Evolutionary conservation across 73 alveolate genomes (phyloP).

Genomic region (Symbiodinium pilosum): DNA sequence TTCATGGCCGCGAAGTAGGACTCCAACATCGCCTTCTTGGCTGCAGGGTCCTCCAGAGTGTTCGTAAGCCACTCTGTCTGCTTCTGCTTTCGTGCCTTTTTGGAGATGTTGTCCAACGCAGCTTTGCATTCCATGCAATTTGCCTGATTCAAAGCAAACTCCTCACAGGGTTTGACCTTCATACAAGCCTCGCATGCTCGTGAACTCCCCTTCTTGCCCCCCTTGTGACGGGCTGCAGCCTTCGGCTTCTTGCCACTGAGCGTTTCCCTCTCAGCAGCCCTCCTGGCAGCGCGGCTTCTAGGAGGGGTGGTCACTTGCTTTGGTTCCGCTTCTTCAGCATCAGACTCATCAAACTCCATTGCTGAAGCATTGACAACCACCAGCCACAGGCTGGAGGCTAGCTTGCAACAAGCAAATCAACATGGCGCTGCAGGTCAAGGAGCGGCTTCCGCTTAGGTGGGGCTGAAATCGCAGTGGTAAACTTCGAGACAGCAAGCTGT

Average conservation of each 20-base stretch:
- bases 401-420: not conserved
- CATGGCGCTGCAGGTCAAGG: too few species aligned
- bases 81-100: not conserved
- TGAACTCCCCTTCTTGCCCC: not conserved
- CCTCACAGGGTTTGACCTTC: not conserved
- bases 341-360: not conserved
- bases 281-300: not conserved
- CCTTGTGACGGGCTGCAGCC: not conserved
- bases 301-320: not conserved
- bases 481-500: too few species aligned
- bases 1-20: not conserved
- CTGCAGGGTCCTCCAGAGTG: not conserved
- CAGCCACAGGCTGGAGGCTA: not conserved
- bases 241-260: not conserved
- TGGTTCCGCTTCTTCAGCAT: not conserved
- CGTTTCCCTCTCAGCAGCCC: too few species aligned
- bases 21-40: not conserved
- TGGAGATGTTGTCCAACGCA: not conserved
- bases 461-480: too few species aligned
- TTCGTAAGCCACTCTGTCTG: not conserved
- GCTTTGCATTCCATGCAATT: not conserved
- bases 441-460: too few species aligned
- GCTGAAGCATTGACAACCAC: too few species aligned
- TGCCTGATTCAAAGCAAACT: not conserved
- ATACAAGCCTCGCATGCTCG: not conserved